Base-by-base conservation (phyloP, 2,329 filamentous ascomycete species). In the Huntiella omanensis region DNA sequence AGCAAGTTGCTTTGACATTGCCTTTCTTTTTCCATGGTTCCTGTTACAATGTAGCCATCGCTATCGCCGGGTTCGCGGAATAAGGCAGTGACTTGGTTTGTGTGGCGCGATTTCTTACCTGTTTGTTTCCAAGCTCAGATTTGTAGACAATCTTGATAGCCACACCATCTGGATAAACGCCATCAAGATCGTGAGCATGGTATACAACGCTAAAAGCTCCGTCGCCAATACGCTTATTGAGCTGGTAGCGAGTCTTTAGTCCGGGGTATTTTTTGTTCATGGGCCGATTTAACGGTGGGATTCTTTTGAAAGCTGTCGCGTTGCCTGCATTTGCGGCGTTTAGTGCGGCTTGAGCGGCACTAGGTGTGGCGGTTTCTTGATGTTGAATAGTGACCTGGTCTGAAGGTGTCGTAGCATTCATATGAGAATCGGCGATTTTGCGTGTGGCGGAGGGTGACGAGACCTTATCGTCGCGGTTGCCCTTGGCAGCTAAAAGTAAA, bases 191-290 rank as follows among this genome's bases (percentile, higher is more conserved):
- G 54, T 71, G 74, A 34, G 91, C 91, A 35, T 84, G 79, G 63
- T 96, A 98, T 53, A 98, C 91, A 58, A 96, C 96, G 68, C 88
- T 96, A 70, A 98, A 98, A 50, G 91, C 91, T 51, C 91, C 91
- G 55, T 96, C 91, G 53, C 91, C 91, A 88, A 98, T 98, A 15
- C 40, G 40, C 15, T 47, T 47, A 39, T 49, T 37, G 16, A 49
- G 72, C 96, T 96, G 64, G 94, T 87, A 45, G 91, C 49, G 33
- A 95, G 67, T 58, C 45, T 64, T 62, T 6, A 64, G 55, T 28
- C 62, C 62, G 2, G 62, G 61, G 43, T 64, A 64, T 32, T 49
- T 43, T 12, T n/a, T 11, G 13, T 48, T 43, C 6, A 45, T 37
- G 19, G 43, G 34, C 7, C n/a, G 40, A 12, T 6, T 16, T 28